Evolutionary conservation across 1,284 basidiomycete species (phyloP).

Genomic region (Mrakiaceae sp.): DNA sequence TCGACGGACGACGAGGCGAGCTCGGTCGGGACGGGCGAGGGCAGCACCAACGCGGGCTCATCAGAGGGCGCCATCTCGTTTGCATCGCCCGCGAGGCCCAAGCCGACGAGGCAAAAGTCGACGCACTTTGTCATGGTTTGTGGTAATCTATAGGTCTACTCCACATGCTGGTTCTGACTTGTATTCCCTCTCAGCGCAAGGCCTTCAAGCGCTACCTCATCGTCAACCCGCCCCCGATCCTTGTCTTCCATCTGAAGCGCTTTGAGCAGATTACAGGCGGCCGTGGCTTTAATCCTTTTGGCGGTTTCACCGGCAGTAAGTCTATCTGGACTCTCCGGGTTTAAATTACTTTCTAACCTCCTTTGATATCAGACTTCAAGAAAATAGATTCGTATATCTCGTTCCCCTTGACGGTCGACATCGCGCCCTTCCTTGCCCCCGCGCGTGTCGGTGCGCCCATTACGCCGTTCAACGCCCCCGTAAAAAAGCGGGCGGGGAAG

Average conservation of each 20-base stretch:
- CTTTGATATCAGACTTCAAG: conserved; percentile 47
- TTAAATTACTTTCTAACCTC: conserved; percentile 21
- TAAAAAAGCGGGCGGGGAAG: conserved; percentile 26
- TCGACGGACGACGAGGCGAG: background rate
- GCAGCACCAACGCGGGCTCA: background rate
- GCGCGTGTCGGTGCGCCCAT: conserved; percentile 37
- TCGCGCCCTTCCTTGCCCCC: conserved; percentile 76
- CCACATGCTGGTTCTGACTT: too few relatives aligned
- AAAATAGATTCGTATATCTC: conserved; percentile 75
- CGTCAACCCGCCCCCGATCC: conserved; percentile 67
- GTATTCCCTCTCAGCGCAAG: too few relatives aligned
- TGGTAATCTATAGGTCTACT: too few relatives aligned
- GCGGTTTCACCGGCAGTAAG: conserved; percentile 13
- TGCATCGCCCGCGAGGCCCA: too few relatives aligned
- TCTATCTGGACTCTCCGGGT: conserved; percentile 33
- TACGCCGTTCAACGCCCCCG: conserved; percentile 22
- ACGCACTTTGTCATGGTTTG: too few relatives aligned
- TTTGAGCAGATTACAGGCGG: conserved; percentile 57
- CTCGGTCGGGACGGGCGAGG: background rate
- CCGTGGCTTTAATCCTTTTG: conserved; percentile 11
- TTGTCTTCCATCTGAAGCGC: conserved; percentile 85
- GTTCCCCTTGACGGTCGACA: conserved; percentile 74
- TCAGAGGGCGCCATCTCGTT: too few relatives aligned
- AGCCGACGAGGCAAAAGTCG: too few relatives aligned
- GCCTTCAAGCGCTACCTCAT: conserved; percentile 92